Evolutionary conservation across 148 eudicot species (phyloP).

Genomic region (Vaccinium myrtillus): DNA sequence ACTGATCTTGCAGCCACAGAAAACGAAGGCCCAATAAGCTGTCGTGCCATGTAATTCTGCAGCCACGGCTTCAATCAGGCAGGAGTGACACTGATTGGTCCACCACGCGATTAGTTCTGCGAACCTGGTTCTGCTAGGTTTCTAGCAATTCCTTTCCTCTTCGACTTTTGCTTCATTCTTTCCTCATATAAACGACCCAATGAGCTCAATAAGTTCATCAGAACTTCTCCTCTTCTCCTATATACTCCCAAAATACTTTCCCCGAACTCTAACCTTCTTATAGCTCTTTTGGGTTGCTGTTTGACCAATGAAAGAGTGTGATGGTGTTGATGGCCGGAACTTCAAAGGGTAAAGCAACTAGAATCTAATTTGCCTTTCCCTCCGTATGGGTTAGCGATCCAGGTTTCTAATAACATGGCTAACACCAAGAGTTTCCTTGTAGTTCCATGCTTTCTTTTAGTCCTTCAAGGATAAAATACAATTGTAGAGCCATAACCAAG

Average conservation of each 20-base stretch:
- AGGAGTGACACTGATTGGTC: no score
- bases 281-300: background rate
- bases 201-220: background rate
- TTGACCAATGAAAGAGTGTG: background rate
- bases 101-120: no score
- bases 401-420: background rate
- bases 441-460: background rate
- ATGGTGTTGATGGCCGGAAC: background rate
- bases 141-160: background rate
- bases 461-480: background rate
- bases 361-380: background rate
- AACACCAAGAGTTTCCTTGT: background rate
- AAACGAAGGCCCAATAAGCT: no score
- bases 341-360: background rate
- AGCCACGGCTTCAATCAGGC: no score
- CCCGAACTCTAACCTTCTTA: background rate
- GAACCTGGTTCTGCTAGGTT: no score
- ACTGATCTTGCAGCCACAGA: no score
- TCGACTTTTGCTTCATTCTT: background rate
- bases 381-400: background rate
- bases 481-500: background rate
- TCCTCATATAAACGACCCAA: background rate
- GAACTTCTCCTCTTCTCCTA: constrained; percentile 1
- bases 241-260: background rate
- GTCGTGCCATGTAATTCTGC: no score